Evolutionary conservation across 208 protist genomes (phyloP).

Genomic region (Trypanosoma boissoni): DNA sequence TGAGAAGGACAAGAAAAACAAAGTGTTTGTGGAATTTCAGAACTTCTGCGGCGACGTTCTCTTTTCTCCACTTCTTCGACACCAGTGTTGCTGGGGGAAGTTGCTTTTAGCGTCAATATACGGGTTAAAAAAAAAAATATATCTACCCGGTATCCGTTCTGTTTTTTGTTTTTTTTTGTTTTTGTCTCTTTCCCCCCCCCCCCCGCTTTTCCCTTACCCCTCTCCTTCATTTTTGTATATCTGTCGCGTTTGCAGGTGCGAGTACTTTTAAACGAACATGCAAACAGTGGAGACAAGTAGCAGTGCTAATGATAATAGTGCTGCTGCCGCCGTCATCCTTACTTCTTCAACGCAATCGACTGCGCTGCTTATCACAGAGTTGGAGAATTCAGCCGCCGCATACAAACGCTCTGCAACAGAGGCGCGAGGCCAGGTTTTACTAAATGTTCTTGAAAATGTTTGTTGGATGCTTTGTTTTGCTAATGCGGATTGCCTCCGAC

Average conservation of each 20-base stretch:
- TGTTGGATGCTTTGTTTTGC: conserved; percentile 33
- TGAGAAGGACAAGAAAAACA: no score
- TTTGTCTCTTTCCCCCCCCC: neutral
- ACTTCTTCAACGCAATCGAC: neutral
- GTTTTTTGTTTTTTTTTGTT: conserved; percentile 12
- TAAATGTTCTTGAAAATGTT: conserved; percentile 11
- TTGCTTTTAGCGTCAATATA: neutral
- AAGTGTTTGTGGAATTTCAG: no score
- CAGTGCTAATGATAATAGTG: no score
- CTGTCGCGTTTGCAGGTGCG: no score
- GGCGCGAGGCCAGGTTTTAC: neutral
- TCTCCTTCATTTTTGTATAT: no score
- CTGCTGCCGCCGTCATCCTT: neutral
- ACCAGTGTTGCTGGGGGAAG: neutral
- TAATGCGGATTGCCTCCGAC: conserved; percentile 29
- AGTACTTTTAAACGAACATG: no score
- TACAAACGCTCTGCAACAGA: conserved; percentile 3
- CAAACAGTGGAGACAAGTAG: no score
- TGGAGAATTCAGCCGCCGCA: neutral
- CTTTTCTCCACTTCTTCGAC: no score
- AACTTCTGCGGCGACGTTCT: no score
- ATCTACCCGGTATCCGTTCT: neutral
- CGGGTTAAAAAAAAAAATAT: neutral
- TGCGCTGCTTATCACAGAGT: neutral
- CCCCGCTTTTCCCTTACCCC: no score